Base-by-base conservation (phyloP, 1,284 basidiomycete genomes). In the Moesziomyces parantarcticus region DNA sequence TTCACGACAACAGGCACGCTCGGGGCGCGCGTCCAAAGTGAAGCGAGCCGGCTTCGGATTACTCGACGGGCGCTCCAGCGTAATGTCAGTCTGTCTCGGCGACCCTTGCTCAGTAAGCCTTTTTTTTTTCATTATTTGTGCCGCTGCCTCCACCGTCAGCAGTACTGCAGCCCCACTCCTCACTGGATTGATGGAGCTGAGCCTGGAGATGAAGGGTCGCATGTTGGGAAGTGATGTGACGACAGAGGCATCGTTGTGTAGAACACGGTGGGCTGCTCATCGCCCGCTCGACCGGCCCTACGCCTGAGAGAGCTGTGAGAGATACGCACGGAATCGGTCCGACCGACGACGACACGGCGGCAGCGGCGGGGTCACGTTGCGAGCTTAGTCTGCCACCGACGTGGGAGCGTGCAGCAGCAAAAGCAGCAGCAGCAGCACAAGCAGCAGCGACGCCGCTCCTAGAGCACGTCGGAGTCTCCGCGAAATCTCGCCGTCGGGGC, bases 31-130 rank as follows among this genome's bases (percentile, higher is more conserved):
- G 29, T 32, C 29, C 29, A 32, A 32, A 8, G 29, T 1, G 6
- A 32, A 13, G 29, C 29, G 29, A 13, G 29, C 29, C 10, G 11
- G 29, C 29, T 32, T 32, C 29, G 29, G 29, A 32, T 13, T 32
- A 0, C 29, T 29, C 26, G 26, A 29, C 26, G 26, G 26, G 26
- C 26, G 6, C 26, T 32, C 29, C 11, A 13, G 29, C 29, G 29
- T 13, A 32, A 39, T 39, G 14, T 39, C 36, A 39, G n/a, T 43
- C 5, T 43, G 5, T 32, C 11, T 11, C n/a, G 29, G 29, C 22
- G 42, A 43, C 42, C 22, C 42, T 43, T 20, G 42, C 20, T 43
- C 22, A 43, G 20, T 43, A 26, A 45, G 44, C 44, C 8, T 45
- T 45, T 25, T 45, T 45, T 26, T 44, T 42, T 42, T 11, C 29